Conservation (phyloP, 345 rosid genomes). For the Anastatica hierochuntica region DNA sequence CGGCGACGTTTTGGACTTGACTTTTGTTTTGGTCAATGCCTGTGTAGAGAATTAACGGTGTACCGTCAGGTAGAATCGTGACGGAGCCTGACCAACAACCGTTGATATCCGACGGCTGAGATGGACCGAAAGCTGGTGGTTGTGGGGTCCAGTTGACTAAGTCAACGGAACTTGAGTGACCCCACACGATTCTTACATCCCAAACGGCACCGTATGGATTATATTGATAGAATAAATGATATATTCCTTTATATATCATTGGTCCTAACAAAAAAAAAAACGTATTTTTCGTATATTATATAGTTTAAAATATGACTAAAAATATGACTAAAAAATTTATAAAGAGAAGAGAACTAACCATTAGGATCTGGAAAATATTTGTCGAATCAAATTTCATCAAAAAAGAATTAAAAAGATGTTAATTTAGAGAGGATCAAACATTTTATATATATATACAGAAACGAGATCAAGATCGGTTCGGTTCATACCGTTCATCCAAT, state of each 20-base stretch:
- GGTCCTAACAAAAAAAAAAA: slow-evolving; percentile 34
- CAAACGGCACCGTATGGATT: slow-evolving; percentile 54
- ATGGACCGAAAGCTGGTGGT: slow-evolving; percentile 36
- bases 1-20: slow-evolving; percentile 53
- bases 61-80: slow-evolving; percentile 37
- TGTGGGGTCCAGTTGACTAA: slow-evolving; percentile 66
- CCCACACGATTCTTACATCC: slow-evolving; percentile 69
- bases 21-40: slow-evolving; percentile 33
- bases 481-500: slow-evolving; percentile 69
- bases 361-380: slow-evolving; percentile 48
- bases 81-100: slow-evolving; percentile 78
- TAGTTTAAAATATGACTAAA: not conserved
- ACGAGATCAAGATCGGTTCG: not conserved
- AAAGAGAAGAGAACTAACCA: slow-evolving; percentile 34
- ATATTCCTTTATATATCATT: slow-evolving; percentile 58
- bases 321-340: too few species aligned
- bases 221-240: slow-evolving; percentile 61
- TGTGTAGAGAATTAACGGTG: slow-evolving; percentile 60
- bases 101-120: slow-evolving; percentile 43
- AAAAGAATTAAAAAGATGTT: slow-evolving; percentile 8
- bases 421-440: not conserved
- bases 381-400: slow-evolving; percentile 8
- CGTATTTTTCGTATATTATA: not conserved
- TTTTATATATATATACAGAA: not conserved
- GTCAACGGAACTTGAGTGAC: slow-evolving; percentile 64